A percentile compares a stretch with the other conserved stretches of the same genome.
Evolutionary conservation across 306 rosid genomes (phyloP).

Genomic region (Dryas octopetala): DNA sequence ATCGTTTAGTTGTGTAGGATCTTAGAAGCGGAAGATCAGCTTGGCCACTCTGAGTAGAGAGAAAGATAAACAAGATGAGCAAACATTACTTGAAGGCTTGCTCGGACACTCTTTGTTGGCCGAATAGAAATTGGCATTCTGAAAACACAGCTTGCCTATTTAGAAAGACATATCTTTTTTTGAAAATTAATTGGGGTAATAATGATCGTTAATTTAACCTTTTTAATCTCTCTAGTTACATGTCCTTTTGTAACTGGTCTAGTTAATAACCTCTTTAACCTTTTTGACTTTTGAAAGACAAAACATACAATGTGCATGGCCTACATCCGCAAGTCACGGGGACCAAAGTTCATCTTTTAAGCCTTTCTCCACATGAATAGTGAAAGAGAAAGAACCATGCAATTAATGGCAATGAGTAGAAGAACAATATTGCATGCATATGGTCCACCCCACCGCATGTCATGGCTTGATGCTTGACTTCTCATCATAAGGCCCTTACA

Average conservation of each 20-base stretch:
- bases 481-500: slow-evolving; percentile 25
- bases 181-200: too few species aligned
- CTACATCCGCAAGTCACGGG: slow-evolving; percentile 33
- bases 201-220: too few species aligned
- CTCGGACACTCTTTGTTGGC: too few species aligned
- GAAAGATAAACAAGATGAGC: too few species aligned
- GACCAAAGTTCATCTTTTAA: background rate
- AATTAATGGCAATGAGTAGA: slow-evolving; percentile 29
- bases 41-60: too few species aligned
- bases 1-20: too few species aligned
- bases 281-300: slow-evolving; percentile 28
- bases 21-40: too few species aligned
- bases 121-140: too few species aligned
- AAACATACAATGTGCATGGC: slow-evolving; percentile 18
- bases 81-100: too few species aligned
- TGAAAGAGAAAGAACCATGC: background rate
- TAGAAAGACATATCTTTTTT: too few species aligned
- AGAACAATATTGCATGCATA: slow-evolving; percentile 16
- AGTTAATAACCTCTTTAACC: background rate
- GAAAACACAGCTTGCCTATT: too few species aligned
- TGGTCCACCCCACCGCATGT: slow-evolving; percentile 67
- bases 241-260: background rate
- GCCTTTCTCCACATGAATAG: background rate
- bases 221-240: too few species aligned
- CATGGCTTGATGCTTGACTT: slow-evolving; percentile 60